Evolutionary conservation across 768 basidiomycete genomes (phyloP), one percentile per base, ranked within the genome.

Genomic region (Gloeophyllum trabeum): DNA sequence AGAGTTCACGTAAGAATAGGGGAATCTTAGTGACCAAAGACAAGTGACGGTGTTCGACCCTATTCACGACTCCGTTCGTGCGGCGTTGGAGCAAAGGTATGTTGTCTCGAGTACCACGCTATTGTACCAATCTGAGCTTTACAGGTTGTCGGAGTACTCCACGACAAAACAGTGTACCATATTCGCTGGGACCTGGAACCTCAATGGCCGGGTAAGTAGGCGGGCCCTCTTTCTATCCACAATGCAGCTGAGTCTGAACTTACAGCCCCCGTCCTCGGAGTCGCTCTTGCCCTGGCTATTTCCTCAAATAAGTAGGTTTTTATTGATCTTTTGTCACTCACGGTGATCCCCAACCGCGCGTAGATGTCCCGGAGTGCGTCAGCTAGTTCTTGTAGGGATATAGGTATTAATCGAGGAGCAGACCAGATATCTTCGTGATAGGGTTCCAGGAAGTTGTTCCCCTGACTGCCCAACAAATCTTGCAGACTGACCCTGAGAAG

Each of bases 391-490:
- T 14, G 14, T 22, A n/a, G 4, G 16, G 24, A 6, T 13, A 16
- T 19, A 16, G 10, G 20, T 32, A 10, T 38, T 40, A 35, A 48
- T 37, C 36, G 16, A 20, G 36, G 26, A 41, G 7, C 43, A 87
- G 86, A 35, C 91, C 92, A 4, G 92, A 97, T 54, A 78, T 98
- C 47, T 81, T 94, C 56, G 81, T 81, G 18, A 67, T 97, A 22
- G 89, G 87, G 2, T 96, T 97, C 57, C 93, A 99, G 60, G 96
- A 99, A 61, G 92, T 99, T 41, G 96, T 99, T 0, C 91, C 92
- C 3, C 72, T 99, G 37, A 97, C 90, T n/a, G 90, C 96, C 2
- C 90, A 93, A 53, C 93, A 97, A 58, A 97, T 99, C 34, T 70
- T 97, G 13, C 92, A 96, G 58, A 83, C 92, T 4, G 93, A 97